Percentiles rank a stretch among this genome's conserved stretches.
Conservation (phyloP, 805 yeast genomes). For the Starmerella geochares region DNA sequence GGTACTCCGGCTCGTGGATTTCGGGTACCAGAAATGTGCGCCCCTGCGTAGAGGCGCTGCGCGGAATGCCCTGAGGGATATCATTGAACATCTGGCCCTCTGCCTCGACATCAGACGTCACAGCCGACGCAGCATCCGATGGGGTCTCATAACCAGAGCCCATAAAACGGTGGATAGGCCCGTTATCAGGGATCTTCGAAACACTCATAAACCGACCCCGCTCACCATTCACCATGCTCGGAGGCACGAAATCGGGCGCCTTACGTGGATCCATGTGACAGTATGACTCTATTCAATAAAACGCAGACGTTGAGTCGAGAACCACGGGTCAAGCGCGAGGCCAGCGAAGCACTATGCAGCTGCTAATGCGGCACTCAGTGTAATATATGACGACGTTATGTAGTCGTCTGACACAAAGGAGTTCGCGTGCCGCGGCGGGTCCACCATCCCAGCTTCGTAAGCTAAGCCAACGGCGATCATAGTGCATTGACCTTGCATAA, state of each 20-base stretch:
- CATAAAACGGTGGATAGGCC: slow-evolving; percentile 25
- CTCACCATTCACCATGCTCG: slow-evolving; percentile 42
- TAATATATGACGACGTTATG: background rate
- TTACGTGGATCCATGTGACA: slow-evolving; percentile 79
- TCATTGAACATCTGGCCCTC: slow-evolving; percentile 5
- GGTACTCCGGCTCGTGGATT: slow-evolving; percentile 27
- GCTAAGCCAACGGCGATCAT: slow-evolving; percentile 1
- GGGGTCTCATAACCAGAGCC: slow-evolving; percentile 11
- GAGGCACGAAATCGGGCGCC: slow-evolving; percentile 84
- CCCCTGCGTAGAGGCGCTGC: slow-evolving; percentile 26
- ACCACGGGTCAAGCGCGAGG: background rate
- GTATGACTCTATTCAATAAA: background rate
- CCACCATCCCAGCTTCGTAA: background rate
- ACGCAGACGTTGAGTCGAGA: background rate
- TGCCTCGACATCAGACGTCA: background rate
- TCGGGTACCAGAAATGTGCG: slow-evolving; percentile 26
- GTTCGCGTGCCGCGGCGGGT: background rate
- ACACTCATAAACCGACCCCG: slow-evolving; percentile 32
- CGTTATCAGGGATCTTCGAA: slow-evolving; percentile 27
- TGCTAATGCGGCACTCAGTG: background rate
- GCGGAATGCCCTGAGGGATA: slow-evolving; percentile 26
- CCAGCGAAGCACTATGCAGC: background rate
- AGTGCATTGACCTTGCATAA: slow-evolving; percentile 4
- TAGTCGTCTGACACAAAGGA: background rate
- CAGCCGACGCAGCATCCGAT: slow-evolving; percentile 15